Evolutionary conservation across 495 filamentous ascomycete species (phyloP), one percentile per base, ranked within the genome.

Genomic region (Talaromyces adpressus): DNA sequence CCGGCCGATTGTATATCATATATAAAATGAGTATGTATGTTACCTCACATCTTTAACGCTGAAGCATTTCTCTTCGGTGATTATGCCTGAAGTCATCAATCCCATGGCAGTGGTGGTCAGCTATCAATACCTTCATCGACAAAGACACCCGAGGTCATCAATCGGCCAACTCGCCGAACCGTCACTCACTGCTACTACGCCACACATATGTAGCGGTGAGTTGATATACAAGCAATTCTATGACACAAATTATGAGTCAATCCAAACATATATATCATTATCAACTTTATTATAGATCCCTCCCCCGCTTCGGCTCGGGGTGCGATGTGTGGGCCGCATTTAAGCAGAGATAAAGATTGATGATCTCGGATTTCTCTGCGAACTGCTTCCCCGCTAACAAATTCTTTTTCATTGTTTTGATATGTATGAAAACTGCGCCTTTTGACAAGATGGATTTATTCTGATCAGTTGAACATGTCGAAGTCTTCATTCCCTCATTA

Each of bases 331-430:
- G 36, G 3, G 36, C 3, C 36, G 36, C 14, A 16, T 41, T 4
- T 41, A 41, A 41, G 36, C 36, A 41, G 34, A 36, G 5, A 8
- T 47, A 47, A 5, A 47, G 41, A 47, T 16, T 18, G 51, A 54
- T 12, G 4, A 47, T 49, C 25, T 61, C 59, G 59, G 59, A 47
- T 45, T 61, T 61, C 59, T 61, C 1, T 61, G 59, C 59, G 59
- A 61, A 23, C 8, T 56, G 20, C 27, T 25, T 27, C 52, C 52
- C 27, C 11, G 23, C 18, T 53, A 53, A 22, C 18, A 53, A 53
- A 53, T 41, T 16, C 14, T 14, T 41, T 16, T 36, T 36, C 0
- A 4, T 12, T 41, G 36, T 41, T 41, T 14, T 16, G 36, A 41
- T 41, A 53, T 53, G 23, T 53, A 9, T 22, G 23, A 23, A 23